Conservation (phyloP, 2,329 filamentous ascomycete species). For the Aspergillus ruber region DNA sequence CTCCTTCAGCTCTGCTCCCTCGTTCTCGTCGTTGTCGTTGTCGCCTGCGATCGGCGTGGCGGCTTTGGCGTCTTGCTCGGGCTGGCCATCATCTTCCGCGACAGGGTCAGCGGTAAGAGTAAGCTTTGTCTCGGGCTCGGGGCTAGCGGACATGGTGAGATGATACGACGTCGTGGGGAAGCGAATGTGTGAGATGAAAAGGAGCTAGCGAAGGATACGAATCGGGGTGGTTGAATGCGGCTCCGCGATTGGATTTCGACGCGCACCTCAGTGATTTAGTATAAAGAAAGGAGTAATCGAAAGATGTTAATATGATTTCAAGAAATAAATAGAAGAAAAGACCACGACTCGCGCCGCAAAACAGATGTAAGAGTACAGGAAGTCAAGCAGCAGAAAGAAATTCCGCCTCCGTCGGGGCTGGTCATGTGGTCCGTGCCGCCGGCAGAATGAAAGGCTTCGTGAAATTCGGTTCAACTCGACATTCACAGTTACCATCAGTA, state of each 20-base stretch:
- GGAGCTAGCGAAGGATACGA: constrained; percentile 7
- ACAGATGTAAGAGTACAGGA: neutral
- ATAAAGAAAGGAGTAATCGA: no score
- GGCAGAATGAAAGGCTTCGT: constrained; percentile 11
- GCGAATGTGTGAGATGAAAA: neutral
- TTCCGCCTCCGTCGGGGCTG: constrained; percentile 12
- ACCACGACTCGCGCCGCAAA: neutral
- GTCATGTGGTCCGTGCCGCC: constrained; percentile 2
- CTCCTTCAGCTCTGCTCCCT: constrained; percentile 8
- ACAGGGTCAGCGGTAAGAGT: constrained; percentile 14
- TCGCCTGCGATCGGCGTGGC: constrained; percentile 21
- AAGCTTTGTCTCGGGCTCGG: constrained; percentile 20
- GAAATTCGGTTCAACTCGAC: neutral
- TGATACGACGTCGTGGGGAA: neutral
- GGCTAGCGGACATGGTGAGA: constrained; percentile 33
- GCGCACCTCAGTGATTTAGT: no score
- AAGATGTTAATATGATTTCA: neutral
- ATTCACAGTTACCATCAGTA: neutral
- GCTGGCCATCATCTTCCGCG: constrained; percentile 8
- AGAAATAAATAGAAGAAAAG: neutral
- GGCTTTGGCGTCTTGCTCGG: constrained; percentile 18
- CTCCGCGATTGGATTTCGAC: neutral
- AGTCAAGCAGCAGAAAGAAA: constrained; percentile 6
- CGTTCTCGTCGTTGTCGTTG: constrained; percentile 9
- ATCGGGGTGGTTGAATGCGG: neutral